phyloP scores from a whole-genome alignment of 148 eudicot species.

The Linanthus parryae region DNA sequence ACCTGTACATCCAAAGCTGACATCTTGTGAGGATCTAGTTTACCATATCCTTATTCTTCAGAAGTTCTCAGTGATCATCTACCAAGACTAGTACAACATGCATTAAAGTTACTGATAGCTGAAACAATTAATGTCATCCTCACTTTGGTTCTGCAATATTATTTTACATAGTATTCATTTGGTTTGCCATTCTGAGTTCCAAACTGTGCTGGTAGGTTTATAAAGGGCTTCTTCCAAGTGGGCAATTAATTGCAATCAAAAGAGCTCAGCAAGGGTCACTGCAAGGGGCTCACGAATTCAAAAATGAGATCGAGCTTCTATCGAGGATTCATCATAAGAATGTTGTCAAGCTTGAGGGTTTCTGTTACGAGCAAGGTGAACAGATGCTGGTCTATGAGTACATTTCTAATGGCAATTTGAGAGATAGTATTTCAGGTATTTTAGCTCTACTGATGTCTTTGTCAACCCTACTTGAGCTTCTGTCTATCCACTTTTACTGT shows the following conservation, averaged over 20 bases:
- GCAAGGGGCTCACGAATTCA: conserved; percentile 47
- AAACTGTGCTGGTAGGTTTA: conserved; percentile 25
- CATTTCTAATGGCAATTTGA: conserved; percentile 38
- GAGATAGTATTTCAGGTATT: conserved; percentile 27
- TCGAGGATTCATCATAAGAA: conserved; percentile 54
- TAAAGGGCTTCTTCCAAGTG: conserved; percentile 29
- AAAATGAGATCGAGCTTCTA: conserved; percentile 47
- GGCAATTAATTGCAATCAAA: conserved; percentile 40
- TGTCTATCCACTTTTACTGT: not conserved
- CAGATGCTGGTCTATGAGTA: conserved; percentile 52
- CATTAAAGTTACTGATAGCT: too few relatives aligned
- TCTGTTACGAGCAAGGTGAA: conserved; percentile 49
- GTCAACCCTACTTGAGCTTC: not conserved
- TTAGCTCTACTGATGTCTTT: not conserved
- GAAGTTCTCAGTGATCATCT: too few relatives aligned
- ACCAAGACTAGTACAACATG: too few relatives aligned
- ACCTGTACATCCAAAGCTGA: too few relatives aligned
- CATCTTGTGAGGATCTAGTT: too few relatives aligned
- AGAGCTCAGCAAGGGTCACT: conserved; percentile 48
- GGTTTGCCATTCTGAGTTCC: not conserved
- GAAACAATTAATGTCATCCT: too few relatives aligned
- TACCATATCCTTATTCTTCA: too few relatives aligned
- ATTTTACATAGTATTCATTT: not conserved
- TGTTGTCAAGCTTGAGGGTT: conserved; percentile 47
- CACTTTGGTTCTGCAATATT: too few relatives aligned